Evolutionary conservation across 2,329 filamentous ascomycete species (phyloP).

Genomic region (Lasiodiplodia gonubiensis): DNA sequence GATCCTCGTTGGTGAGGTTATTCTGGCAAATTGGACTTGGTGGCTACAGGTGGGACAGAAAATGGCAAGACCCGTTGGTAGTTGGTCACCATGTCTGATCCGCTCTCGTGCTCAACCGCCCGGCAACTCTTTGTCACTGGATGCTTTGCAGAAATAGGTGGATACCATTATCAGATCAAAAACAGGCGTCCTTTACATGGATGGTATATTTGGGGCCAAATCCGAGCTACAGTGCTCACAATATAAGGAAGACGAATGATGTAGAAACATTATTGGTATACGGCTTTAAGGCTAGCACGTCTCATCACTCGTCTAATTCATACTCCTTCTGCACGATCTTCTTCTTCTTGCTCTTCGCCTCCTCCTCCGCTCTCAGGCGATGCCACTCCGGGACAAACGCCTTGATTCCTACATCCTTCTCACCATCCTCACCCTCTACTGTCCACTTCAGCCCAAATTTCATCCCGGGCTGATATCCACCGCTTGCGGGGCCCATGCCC

Average conservation of each 20-base stretch:
- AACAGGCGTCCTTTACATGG: no score
- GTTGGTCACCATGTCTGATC: no score
- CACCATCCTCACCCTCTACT: conserved; percentile 27
- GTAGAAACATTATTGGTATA: not conserved
- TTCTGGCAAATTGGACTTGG: no score
- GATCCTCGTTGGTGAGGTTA: no score
- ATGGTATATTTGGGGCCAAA: not conserved
- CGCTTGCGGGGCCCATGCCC: conserved; percentile 39
- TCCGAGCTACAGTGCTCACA: not conserved
- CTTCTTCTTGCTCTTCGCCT: conserved; percentile 34
- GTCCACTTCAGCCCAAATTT: conserved; percentile 49
- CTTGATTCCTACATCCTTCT: conserved; percentile 45
- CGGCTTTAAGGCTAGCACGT: not conserved
- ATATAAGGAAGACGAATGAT: not conserved
- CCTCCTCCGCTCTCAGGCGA: conserved; percentile 45
- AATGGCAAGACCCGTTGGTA: no score
- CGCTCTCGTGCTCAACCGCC: no score
- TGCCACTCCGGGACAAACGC: conserved; percentile 84
- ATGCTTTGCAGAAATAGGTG: no score
- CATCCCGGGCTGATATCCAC: conserved; percentile 63
- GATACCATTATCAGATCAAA: no score
- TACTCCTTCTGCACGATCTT: not conserved
- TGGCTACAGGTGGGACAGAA: no score
- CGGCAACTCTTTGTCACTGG: no score
- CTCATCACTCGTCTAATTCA: not conserved